These are phyloP conservation scores for Spathaspora hagerdaliae DNA, from an alignment of 805 yeast genomes.

Conservation along the genomic window DNA sequence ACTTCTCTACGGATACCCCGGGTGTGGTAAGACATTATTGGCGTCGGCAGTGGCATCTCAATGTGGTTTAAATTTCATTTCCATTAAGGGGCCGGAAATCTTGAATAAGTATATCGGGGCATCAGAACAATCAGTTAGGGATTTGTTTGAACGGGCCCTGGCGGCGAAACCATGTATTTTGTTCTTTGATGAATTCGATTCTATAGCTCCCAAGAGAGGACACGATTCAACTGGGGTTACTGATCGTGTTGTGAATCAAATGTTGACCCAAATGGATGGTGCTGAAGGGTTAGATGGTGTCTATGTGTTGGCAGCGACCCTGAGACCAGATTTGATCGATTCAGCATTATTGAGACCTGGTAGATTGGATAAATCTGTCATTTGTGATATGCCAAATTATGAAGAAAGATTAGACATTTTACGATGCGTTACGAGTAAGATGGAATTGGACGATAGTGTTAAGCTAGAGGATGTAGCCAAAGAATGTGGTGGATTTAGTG, in stretches of 20 bases:
- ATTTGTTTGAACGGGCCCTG: constrained; percentile 88
- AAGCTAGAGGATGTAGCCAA: constrained; percentile 52
- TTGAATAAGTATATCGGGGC: constrained; percentile 96
- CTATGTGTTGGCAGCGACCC: constrained; percentile 92
- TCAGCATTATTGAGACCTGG: constrained; percentile 95
- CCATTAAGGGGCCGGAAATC: constrained; percentile 94
- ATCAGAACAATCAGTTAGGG: constrained; percentile 91
- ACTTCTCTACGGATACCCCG: constrained; percentile 91
- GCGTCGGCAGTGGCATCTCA: constrained; percentile 94
- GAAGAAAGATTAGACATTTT: constrained; percentile 75
- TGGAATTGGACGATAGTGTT: constrained; percentile 52
- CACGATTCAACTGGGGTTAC: constrained; percentile 98
- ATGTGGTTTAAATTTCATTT: constrained; percentile 89
- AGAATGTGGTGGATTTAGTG: constrained; percentile 74
- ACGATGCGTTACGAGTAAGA: constrained; percentile 51
- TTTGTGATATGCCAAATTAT: constrained; percentile 80
- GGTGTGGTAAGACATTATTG: constrained; percentile 91
- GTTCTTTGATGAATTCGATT: constrained; percentile 94
- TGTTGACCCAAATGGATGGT: constrained; percentile 98
- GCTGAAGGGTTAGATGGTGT: constrained; percentile 98
- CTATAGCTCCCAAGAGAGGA: constrained; percentile 97
- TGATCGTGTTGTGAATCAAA: constrained; percentile 94
- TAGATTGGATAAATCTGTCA: constrained; percentile 84
- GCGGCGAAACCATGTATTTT: constrained; percentile 91
- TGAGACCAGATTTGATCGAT: constrained; percentile 93